Conservation (phyloP, 805 yeast species). For the Candida sanyiensis region DNA sequence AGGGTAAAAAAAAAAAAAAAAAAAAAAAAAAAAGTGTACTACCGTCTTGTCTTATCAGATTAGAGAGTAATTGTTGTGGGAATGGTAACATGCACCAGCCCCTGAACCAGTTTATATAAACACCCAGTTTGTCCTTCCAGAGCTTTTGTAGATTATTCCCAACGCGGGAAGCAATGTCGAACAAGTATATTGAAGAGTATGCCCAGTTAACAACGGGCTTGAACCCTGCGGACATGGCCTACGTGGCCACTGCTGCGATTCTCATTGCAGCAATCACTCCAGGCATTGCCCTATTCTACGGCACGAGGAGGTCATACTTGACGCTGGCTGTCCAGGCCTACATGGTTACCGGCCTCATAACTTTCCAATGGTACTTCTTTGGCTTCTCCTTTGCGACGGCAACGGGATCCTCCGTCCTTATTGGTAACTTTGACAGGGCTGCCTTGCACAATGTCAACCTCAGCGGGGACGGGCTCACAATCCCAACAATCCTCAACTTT, state of each 20-base stretch:
- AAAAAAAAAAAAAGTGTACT: too few relatives aligned
- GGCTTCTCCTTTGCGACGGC: constrained; percentile 90
- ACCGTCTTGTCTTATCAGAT: too few relatives aligned
- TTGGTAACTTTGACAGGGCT: constrained; percentile 74
- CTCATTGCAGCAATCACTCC: constrained; percentile 82
- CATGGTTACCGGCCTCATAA: constrained; percentile 62
- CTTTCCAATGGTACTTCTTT: constrained; percentile 94
- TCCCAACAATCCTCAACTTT: constrained; percentile 47
- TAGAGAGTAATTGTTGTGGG: too few relatives aligned
- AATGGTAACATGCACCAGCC: too few relatives aligned
- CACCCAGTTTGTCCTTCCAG: too few relatives aligned
- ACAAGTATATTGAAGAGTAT: constrained; percentile 3
- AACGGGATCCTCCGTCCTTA: constrained; percentile 58
- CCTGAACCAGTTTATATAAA: too few relatives aligned
- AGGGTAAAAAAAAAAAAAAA: too few relatives aligned
- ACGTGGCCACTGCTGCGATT: constrained; percentile 30
- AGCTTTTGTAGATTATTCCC: background rate
- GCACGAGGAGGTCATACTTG: constrained; percentile 81
- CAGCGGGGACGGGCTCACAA: constrained; percentile 36
- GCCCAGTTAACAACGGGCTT: constrained; percentile 34
- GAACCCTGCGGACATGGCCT: constrained; percentile 43
- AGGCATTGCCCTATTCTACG: constrained; percentile 85
- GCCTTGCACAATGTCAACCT: constrained; percentile 59
- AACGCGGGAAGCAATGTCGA: too few relatives aligned
- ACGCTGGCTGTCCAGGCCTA: constrained; percentile 77